Evolutionary conservation across 2,329 filamentous ascomycete species (phyloP), one percentile per base, ranked within the genome.

Genomic region (Blumeriella jaapii): DNA sequence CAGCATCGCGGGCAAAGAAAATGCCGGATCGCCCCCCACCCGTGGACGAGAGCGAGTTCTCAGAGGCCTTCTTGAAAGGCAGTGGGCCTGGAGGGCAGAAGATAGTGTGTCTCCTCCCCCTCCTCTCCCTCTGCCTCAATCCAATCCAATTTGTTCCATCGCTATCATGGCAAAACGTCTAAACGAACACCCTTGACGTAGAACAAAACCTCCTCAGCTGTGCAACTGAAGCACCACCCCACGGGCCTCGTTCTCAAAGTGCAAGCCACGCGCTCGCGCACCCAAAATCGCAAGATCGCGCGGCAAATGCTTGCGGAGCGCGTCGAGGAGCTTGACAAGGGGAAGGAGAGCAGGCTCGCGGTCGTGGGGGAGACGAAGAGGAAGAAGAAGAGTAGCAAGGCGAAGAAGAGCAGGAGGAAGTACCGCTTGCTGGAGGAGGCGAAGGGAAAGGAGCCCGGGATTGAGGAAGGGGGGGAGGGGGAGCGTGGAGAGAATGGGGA

Each of bases 151-250:
- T 37, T 18, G 15, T 17, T 29, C 13, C 25, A 13, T 23, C 11
- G 20, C 11, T 10, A 29, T 16, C 23, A 26, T 12, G 25, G n/a
- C n/a, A n/a, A n/a, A n/a, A n/a, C n/a, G n/a, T n/a, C n/a, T n/a
- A n/a, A n/a, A n/a, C n/a, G n/a, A n/a, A n/a, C n/a, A n/a, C n/a
- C n/a, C n/a, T n/a, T n/a, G n/a, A n/a, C n/a, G 26, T 42, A 78
- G 80, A 98, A 98, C 62, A 98, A 98, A 74, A 98, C 91, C 16
- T 86, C 78, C 46, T 95, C 84, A 0, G 89, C 89, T 23, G 89
- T 95, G 2, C 91, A 98, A 57, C 68, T 98, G 22, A 91, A 80
- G 48, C 91, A 98, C 59, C 62, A 82, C 11, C 85, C 89, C 5
- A 93, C 87, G 1, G 89, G 89, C 42, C 75, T 95, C 34, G 87